phyloP scores from a whole-genome alignment of 306 rosid species.

The Gastrolobium bilobum region DNA sequence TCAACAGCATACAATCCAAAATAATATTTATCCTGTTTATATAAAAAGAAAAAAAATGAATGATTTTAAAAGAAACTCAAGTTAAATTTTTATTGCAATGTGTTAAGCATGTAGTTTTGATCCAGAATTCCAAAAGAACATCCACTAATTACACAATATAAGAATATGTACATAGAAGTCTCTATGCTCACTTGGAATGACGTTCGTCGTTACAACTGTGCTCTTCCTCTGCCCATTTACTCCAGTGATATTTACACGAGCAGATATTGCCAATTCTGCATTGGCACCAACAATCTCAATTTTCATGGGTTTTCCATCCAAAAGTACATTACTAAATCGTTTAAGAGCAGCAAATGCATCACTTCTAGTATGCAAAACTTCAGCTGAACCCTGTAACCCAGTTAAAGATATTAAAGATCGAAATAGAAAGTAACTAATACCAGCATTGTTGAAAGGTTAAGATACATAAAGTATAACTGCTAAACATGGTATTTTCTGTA shows the following conservation, averaged over 20 bases:
- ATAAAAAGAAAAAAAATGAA: background rate
- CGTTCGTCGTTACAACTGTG: slow-evolving; percentile 82
- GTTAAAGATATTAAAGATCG: background rate
- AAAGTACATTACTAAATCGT: slow-evolving; percentile 83
- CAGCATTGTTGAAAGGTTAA: background rate
- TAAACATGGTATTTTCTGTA: background rate
- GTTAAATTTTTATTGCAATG: background rate
- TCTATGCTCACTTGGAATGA: slow-evolving; percentile 6
- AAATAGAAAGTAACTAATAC: background rate
- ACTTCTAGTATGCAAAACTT: slow-evolving; percentile 90
- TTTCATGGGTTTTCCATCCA: slow-evolving; percentile 98
- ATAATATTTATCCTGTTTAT: background rate
- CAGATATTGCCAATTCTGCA: slow-evolving; percentile 72
- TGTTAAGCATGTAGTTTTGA: too few species aligned
- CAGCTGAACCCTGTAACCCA: slow-evolving; percentile 88
- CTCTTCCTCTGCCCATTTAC: slow-evolving; percentile 82
- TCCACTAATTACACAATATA: background rate
- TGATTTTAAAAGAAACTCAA: background rate
- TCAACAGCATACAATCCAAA: slow-evolving; percentile 23
- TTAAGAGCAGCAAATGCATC: slow-evolving; percentile 96
- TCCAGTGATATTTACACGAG: slow-evolving; percentile 90
- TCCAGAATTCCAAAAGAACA: background rate
- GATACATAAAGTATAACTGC: background rate
- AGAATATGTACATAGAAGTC: background rate
- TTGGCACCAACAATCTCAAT: slow-evolving; percentile 85